Conservation (phyloP, 805 yeast genomes). For the Barnettozyma salicaria region DNA sequence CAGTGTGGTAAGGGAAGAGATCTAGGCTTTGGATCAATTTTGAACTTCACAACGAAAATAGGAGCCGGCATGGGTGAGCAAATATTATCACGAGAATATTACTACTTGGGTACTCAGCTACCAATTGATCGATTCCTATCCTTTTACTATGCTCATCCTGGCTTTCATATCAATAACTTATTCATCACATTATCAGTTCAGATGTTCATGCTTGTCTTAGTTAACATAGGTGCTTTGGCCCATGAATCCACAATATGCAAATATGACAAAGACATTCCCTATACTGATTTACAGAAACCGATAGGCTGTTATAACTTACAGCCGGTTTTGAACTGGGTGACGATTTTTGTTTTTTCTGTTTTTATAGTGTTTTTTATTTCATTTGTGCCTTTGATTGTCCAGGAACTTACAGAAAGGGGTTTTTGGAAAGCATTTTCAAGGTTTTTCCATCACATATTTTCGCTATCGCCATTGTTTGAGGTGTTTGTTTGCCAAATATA, state of each 20-base stretch:
- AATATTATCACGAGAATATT: conserved; percentile 84
- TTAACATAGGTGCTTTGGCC: conserved; percentile 73
- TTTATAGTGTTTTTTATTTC: conserved; percentile 91
- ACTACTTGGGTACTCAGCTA: conserved; percentile 80
- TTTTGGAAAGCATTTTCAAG: conserved; percentile 65
- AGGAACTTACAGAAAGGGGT: conserved; percentile 85
- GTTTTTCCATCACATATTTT: conserved; percentile 66
- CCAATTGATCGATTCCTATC: conserved; percentile 88
- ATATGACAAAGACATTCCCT: conserved; percentile 60
- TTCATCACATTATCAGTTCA: conserved; percentile 86
- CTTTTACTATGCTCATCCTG: conserved; percentile 95
- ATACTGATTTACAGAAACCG: conserved; percentile 69
- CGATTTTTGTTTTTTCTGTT: conserved; percentile 80
- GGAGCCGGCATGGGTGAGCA: conserved; percentile 99
- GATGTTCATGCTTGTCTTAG: conserved; percentile 70
- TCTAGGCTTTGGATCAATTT: conserved; percentile 84
- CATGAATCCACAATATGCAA: conserved; percentile 67
- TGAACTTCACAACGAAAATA: conserved; percentile 90
- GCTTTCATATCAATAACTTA: conserved; percentile 87
- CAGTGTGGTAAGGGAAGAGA: conserved; percentile 98
- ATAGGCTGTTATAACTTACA: conserved; percentile 78
- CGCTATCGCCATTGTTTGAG: conserved; percentile 87
- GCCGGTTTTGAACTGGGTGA: conserved; percentile 89
- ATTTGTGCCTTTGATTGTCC: conserved; percentile 80
- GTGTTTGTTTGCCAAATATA: conserved; percentile 94